Evolutionary conservation across 306 rosid genomes (phyloP).

Genomic region (Spatholobus suberectus): DNA sequence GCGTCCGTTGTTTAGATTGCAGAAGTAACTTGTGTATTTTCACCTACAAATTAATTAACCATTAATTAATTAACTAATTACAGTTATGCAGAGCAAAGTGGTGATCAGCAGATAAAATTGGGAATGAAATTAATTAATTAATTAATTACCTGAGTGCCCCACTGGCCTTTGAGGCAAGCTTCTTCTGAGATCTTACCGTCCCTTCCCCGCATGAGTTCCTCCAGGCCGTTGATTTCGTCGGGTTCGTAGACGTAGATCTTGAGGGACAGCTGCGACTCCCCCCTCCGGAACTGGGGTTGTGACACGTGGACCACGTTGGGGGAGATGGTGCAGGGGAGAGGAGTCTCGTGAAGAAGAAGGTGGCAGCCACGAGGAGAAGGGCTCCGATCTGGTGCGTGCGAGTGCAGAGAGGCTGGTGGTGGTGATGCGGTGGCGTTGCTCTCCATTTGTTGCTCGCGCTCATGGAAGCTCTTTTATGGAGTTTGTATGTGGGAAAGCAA

Average conservation of each 20-base stretch:
- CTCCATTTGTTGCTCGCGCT: conserved; percentile 60
- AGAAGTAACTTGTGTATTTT: conserved; percentile 86
- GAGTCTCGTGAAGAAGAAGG: conserved; percentile 76
- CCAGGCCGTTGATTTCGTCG: conserved; percentile 73
- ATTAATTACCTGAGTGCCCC: conserved; percentile 98
- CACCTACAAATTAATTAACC: conserved; percentile 61
- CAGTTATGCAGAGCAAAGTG: neutral
- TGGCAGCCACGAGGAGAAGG: conserved; percentile 59
- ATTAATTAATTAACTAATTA: neutral
- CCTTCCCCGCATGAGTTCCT: conserved; percentile 67
- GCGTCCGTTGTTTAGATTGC: conserved; percentile 67
- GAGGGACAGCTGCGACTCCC: conserved; percentile 65
- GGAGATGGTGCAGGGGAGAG: conserved; percentile 50
- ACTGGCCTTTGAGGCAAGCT: conserved; percentile 87
- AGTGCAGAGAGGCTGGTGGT: conserved; percentile 62
- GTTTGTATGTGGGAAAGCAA: too few relatives aligned
- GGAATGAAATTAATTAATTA: neutral
- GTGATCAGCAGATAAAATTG: neutral
- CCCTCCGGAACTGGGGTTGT: conserved; percentile 38
- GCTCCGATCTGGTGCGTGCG: conserved; percentile 89
- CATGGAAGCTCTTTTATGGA: neutral
- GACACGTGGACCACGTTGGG: conserved; percentile 38
- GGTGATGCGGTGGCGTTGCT: conserved; percentile 42
- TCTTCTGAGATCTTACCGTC: conserved; percentile 67
- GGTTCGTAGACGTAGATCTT: conserved; percentile 86